phyloP scores from a whole-genome alignment of 2,329 filamentous ascomycete genomes.

The Diaporthe sp. region DNA sequence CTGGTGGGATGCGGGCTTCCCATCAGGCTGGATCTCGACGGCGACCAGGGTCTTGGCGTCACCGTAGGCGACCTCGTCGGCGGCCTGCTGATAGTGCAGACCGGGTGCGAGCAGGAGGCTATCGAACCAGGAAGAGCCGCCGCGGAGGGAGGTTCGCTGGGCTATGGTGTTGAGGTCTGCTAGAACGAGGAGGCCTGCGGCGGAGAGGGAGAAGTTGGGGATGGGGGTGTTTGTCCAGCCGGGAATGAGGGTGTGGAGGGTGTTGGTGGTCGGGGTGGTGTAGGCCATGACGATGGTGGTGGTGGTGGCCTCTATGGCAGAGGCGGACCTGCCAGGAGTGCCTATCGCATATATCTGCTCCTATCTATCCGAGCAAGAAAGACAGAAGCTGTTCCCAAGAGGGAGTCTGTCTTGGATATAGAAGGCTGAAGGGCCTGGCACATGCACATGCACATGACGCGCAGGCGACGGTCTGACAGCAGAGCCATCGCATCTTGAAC shows the following conservation, averaged over 20 bases:
- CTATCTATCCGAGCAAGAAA: neutral
- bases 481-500: neutral
- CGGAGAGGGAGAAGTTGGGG: constrained; percentile 46
- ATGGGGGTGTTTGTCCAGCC: constrained; percentile 60
- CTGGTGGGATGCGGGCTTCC: constrained; percentile 47
- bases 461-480: neutral
- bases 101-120: constrained; percentile 70
- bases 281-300: constrained; percentile 3
- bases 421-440: neutral
- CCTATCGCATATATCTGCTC: neutral
- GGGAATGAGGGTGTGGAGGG: constrained; percentile 16
- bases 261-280: neutral
- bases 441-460: neutral
- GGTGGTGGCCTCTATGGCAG: constrained; percentile 2
- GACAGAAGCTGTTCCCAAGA: neutral
- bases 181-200: constrained; percentile 54
- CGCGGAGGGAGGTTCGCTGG: constrained; percentile 67
- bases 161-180: constrained; percentile 70
- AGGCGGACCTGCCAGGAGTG: neutral
- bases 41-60: constrained; percentile 56
- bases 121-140: constrained; percentile 69
- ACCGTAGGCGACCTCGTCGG: constrained; percentile 61
- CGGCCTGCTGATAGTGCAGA: constrained; percentile 71
- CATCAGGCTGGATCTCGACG: constrained; percentile 47
- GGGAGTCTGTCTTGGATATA: neutral